phyloP scores from a whole-genome alignment of 306 rosid species.

The Cucurbita argyrosperma region DNA sequence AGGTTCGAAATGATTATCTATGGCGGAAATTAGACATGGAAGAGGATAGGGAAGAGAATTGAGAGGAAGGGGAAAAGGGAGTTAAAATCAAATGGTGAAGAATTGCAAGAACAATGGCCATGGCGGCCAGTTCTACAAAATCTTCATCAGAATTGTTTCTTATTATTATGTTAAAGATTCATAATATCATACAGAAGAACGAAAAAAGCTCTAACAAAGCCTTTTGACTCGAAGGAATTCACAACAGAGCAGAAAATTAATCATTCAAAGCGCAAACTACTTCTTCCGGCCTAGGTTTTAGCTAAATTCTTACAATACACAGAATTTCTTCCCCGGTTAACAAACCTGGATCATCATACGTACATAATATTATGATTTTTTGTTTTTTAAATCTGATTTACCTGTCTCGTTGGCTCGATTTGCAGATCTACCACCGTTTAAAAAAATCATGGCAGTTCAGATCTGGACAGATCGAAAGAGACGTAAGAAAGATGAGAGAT shows the following conservation, averaged over 20 bases:
- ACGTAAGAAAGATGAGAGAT: conserved; percentile 6
- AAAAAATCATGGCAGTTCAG: conserved; percentile 58
- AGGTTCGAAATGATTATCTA: neutral
- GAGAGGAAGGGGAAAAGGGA: neutral
- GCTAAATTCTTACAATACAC: conserved; percentile 1
- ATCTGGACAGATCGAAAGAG: conserved; percentile 12
- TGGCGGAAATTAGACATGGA: neutral
- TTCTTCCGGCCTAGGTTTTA: neutral
- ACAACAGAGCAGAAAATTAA: conserved; percentile 8
- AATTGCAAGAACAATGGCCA: neutral
- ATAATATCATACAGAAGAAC: neutral
- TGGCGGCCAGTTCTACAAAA: neutral
- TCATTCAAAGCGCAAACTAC: conserved; percentile 4
- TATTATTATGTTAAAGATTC: neutral
- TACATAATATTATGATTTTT: neutral
- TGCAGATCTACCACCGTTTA: conserved; percentile 50
- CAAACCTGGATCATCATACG: conserved; percentile 5
- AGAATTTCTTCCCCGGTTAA: neutral
- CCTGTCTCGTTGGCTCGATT: conserved; percentile 8
- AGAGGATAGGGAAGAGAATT: neutral
- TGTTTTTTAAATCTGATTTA: neutral
- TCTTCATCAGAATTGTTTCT: neutral
- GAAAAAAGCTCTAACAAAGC: neutral
- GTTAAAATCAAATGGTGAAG: neutral
- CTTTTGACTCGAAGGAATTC: neutral